These are phyloP conservation scores for Calocybe indica DNA, from an alignment of 768 basidiomycete species.

Conservation along the genomic window DNA sequence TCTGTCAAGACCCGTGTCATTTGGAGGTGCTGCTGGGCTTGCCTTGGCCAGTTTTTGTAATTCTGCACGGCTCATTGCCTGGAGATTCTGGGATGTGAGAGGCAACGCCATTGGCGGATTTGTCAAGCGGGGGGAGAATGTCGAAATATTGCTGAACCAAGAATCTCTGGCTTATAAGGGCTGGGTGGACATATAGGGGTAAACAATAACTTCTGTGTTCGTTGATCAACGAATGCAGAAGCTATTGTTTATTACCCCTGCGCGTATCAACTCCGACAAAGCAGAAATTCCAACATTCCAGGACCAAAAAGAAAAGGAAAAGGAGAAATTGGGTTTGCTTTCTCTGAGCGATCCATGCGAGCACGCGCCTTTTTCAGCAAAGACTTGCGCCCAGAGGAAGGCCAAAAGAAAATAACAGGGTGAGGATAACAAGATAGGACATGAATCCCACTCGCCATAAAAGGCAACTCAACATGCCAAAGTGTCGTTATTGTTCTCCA, in stretches of 20 bases:
- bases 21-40: background rate
- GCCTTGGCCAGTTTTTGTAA: slow-evolving; percentile 15
- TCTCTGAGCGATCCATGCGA: too few species aligned
- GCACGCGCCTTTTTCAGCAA: too few species aligned
- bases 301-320: too few species aligned
- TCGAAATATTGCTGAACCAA: background rate
- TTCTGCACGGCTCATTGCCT: slow-evolving; percentile 5
- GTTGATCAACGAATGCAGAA: background rate
- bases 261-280: too few species aligned
- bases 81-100: slow-evolving; percentile 1
- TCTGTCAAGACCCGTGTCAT: background rate
- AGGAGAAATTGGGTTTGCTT: too few species aligned
- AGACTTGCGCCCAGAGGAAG: background rate
- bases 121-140: background rate
- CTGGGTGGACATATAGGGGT: background rate
- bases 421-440: background rate
- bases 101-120: slow-evolving; percentile 2
- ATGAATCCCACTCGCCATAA: background rate
- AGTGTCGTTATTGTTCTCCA: background rate
- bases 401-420: background rate
- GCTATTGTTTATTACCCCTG: background rate
- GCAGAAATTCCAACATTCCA: too few species aligned
- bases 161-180: background rate
- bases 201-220: background rate
- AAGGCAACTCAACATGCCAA: background rate